Conservation (phyloP, 2,329 filamentous ascomycete genomes). For the Pleoardoris graminearum region DNA sequence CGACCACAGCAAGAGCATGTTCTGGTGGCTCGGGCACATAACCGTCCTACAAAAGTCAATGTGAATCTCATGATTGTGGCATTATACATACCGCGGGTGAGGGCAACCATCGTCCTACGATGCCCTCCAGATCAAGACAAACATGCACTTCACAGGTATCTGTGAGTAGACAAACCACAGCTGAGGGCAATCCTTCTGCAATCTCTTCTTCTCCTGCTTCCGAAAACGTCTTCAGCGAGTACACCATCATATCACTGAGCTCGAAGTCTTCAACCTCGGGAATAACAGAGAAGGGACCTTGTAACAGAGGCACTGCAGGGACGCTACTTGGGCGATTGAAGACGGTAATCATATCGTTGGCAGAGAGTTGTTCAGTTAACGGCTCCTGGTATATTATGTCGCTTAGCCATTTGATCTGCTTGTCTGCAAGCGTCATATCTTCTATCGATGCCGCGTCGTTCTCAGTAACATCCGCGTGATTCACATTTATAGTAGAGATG, state of each 20-base stretch:
- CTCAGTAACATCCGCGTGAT: constrained; percentile 46
- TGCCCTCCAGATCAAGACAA: constrained; percentile 63
- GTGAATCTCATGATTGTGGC: neutral
- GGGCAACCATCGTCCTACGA: constrained; percentile 67
- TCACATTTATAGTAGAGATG: constrained; percentile 79
- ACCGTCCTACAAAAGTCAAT: constrained; percentile 25
- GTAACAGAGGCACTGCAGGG: constrained; percentile 61
- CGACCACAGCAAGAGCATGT: constrained; percentile 44
- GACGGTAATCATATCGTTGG: constrained; percentile 54
- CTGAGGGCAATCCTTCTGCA: constrained; percentile 58
- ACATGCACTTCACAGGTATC: constrained; percentile 60
- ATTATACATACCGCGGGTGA: constrained; percentile 33
- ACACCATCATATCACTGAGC: constrained; percentile 63
- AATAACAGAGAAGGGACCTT: constrained; percentile 63
- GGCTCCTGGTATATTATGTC: constrained; percentile 55
- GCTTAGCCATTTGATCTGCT: constrained; percentile 63
- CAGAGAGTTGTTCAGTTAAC: constrained; percentile 44
- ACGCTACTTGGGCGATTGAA: constrained; percentile 58
- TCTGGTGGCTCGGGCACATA: constrained; percentile 21
- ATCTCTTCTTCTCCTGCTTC: constrained; percentile 55
- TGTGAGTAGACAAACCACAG: constrained; percentile 62
- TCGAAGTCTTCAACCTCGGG: constrained; percentile 58
- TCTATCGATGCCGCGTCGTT: constrained; percentile 47
- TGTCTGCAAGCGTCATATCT: constrained; percentile 49
- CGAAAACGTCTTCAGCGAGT: constrained; percentile 54